Evolutionary conservation across 2,329 filamentous ascomycete genomes (phyloP), one percentile per base, ranked within the genome.

Genomic region (Exophiala sp.): DNA sequence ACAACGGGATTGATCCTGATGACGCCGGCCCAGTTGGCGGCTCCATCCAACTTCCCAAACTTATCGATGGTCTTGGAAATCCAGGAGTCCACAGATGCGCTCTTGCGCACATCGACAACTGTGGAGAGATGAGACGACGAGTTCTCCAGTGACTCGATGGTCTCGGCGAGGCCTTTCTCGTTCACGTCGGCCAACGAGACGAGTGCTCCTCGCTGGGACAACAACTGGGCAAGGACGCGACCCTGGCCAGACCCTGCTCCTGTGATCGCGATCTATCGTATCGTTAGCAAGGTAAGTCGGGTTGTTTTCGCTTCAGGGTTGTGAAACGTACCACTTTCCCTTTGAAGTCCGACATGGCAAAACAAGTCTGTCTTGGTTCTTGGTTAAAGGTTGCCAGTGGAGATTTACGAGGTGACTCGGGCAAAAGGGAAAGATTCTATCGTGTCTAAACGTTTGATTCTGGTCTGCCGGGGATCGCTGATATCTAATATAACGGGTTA

Each of bases 121-220:
- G 54, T 55, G 48, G 39, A 32, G 10, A 59, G 47, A 18, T 59
- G 57, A 24, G 38, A 50, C 42, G 39, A 41, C 29, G 46, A 36
- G 47, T 52, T 52, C 20, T 45, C 29, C 33, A 51, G 47, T 14
- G 38, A 47, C 6, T 40, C 16, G 14, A 69, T 42, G 3, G 69
- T 71, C 20, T 50, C 60, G 6, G 65, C 54, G 1, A 81, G 69
- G 0, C 67, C 66, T 1, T 63, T 58, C 7, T 66, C 56, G 44
- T 74, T 69, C 40, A 80, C 66, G 58, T 81, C 79, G 9, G 74
- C 76, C 3, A 81, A 65, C 4, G 77, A 78, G 5, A 82, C 60
- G 5, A 58, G 67, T 3, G 76, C 77, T 29, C 77, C 78, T 21
- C 69, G 68, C 1, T 65, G 60, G 52, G 74, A 70, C 2, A 80